phyloP scores from a whole-genome alignment of 2,329 filamentous ascomycete genomes.

The Plectosphaerella cucumerina region DNA sequence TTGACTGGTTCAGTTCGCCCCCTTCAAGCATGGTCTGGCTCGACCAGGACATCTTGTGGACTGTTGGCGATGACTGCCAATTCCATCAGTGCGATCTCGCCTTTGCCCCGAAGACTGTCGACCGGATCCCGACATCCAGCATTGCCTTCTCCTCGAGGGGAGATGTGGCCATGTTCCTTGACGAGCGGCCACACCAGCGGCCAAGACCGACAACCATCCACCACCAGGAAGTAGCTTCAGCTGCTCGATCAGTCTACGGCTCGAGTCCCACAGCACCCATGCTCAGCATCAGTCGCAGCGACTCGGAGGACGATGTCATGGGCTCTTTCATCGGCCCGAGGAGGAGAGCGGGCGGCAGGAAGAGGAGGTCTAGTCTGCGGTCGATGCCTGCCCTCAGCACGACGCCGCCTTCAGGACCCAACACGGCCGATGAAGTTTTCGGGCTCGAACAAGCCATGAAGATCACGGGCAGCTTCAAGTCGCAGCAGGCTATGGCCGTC shows the following conservation, averaged over 20 bases:
- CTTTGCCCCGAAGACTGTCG: conserved; percentile 59
- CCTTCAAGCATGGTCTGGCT: conserved; percentile 60
- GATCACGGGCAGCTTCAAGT: conserved; percentile 51
- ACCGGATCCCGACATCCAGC: conserved; percentile 57
- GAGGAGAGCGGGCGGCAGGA: conserved; percentile 28
- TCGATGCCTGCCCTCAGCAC: conserved; percentile 37
- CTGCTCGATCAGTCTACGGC: conserved; percentile 37
- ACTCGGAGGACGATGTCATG: conserved; percentile 62
- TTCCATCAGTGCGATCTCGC: conserved; percentile 64
- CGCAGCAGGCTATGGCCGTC: conserved; percentile 60
- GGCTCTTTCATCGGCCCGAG: conserved; percentile 54
- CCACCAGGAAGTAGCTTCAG: conserved; percentile 24
- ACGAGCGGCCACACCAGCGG: conserved; percentile 46
- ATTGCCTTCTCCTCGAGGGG: conserved; percentile 57
- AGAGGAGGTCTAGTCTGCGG: conserved; percentile 34
- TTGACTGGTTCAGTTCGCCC: conserved; percentile 55
- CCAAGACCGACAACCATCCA: conserved; percentile 36
- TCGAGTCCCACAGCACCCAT: conserved; percentile 45
- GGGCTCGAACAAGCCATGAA: conserved; percentile 55
- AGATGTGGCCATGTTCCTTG: conserved; percentile 57
- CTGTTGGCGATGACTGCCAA: conserved; percentile 55
- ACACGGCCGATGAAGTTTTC: conserved; percentile 40
- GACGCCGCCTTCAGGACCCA: conserved; percentile 45
- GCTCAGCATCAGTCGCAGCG: conserved; percentile 55
- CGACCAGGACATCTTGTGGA: conserved; percentile 63